phyloP scores from a whole-genome alignment of 225 moss, liverwort and hornwort species.

The Pseudoscleropodium purum region DNA sequence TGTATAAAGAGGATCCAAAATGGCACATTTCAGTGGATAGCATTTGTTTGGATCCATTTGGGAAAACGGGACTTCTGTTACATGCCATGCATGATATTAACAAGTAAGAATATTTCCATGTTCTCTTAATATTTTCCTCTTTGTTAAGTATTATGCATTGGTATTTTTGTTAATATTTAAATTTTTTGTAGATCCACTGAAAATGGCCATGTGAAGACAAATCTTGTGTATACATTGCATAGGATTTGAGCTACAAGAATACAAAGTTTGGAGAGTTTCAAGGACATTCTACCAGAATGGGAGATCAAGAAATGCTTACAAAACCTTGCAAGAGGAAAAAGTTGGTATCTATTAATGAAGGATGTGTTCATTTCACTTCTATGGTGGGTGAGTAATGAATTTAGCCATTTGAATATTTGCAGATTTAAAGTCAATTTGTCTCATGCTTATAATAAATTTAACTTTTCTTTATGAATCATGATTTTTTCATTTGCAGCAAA shows the following conservation, averaged over 20 bases:
- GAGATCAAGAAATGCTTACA: fast-evolving
- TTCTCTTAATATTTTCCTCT: fast-evolving
- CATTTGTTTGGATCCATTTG: too few relatives aligned
- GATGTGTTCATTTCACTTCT: too few relatives aligned
- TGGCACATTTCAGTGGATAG: too few relatives aligned
- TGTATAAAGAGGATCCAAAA: fast-evolving
- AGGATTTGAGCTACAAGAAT: too few relatives aligned
- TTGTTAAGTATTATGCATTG: fast-evolving
- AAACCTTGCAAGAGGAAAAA: background rate
- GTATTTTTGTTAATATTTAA: too few relatives aligned
- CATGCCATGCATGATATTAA: too few relatives aligned
- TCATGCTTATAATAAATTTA: too few relatives aligned
- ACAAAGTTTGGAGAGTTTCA: background rate
- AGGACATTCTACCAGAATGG: background rate
- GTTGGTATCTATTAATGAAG: too few relatives aligned
- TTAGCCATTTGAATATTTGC: too few relatives aligned
- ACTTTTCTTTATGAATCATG: fast-evolving
- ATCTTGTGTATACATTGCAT: too few relatives aligned
- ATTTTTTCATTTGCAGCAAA: fast-evolving
- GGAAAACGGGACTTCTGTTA: fast-evolving
- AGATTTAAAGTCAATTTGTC: fast-evolving
- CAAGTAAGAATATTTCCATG: too few relatives aligned
- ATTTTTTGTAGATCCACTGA: fast-evolving
- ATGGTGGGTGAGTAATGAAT: background rate
- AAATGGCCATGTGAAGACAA: too few relatives aligned